Conservation (phyloP, 108 stramenopile genomes). For the Aurantiochytrium sp. region DNA sequence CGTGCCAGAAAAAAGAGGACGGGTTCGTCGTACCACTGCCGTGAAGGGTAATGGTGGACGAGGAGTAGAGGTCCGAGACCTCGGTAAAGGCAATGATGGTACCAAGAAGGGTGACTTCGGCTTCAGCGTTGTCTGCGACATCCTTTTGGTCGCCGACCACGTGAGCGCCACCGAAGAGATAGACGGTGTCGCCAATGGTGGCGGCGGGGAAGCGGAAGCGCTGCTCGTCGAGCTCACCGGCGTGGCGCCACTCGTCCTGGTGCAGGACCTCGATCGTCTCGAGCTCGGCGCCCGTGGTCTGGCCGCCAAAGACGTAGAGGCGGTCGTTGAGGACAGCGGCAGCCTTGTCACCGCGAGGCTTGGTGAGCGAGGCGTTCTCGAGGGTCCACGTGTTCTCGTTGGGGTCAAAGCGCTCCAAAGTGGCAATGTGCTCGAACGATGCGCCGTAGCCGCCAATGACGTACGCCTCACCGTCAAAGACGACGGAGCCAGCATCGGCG, state of each 20-base stretch:
- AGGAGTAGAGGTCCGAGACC: neutral
- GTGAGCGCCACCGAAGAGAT: neutral
- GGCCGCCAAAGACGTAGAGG: neutral
- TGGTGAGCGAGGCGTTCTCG: too few species aligned
- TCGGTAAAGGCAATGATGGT: neutral
- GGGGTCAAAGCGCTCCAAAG: neutral
- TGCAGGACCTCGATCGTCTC: neutral
- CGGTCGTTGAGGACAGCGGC: neutral
- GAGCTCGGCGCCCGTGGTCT: neutral
- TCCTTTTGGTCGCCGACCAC: neutral
- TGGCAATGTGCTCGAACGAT: neutral
- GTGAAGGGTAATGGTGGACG: constrained; percentile 37
- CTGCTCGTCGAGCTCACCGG: neutral
- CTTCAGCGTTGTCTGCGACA: too few species aligned
- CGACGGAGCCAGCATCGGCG: neutral
- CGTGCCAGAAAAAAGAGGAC: constrained; percentile 68
- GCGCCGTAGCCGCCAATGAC: neutral
- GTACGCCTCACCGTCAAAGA: neutral
- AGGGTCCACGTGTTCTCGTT: neutral
- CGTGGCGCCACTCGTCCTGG: neutral
- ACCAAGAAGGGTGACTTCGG: neutral
- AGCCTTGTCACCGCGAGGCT: neutral
- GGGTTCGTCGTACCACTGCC: constrained; percentile 80
- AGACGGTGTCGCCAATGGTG: neutral
- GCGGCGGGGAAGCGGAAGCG: neutral